Base-by-base conservation (phyloP, 768 basidiomycete genomes). In the Phylloporus scabripes region DNA sequence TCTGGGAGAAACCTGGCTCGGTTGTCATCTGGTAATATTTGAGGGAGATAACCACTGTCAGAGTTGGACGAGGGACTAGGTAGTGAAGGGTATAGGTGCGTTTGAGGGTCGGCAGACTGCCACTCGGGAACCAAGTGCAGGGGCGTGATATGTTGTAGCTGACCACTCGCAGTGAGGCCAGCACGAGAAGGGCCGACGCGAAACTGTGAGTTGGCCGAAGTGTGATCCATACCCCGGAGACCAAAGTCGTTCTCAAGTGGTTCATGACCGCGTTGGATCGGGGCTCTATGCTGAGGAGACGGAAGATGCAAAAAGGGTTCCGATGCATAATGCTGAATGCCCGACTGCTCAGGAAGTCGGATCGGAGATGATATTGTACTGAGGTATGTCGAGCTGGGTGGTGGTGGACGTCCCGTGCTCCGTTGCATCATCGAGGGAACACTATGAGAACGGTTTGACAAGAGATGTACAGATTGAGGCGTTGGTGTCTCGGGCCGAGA, bases 1-100 rank as follows among this genome's bases (percentile, higher is more conserved):
- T 32, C 31, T 9, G 53, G 31, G 31, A 41, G 18, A 33, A 56
- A 31, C 23, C 15, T 21, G 7, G 33, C 28, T 40, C 10, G 45
- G 14, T 45, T 42, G 42, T 57, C 41, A 24, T 32, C 34, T 8
- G 49, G 56, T 31, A 32, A 37, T 41, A 45, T 42, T 14, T 42
- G 43, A n/a, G 15, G 29, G 32, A 32, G 26, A 41, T 49, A 26
- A 31, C 14, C 24, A 7, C 12, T 38, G 23, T 17, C 38, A 32
- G 41, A 24, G 15, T 45, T 41, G 5, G 48, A 42, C n/a, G 21
- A 42, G 2, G 34, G 17, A 14, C 33, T 26, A 15, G 34, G 23
- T 9, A 55, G 49, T 28, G 38, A 32, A 6, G 42, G 29, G 17
- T 50, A 37, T 12, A 43, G 45, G 4, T 52, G 60, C 15, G 18